These are phyloP conservation scores for Phytopythium boreale DNA, from an alignment of 352 stramenopile genomes.

Conservation along the genomic window DNA sequence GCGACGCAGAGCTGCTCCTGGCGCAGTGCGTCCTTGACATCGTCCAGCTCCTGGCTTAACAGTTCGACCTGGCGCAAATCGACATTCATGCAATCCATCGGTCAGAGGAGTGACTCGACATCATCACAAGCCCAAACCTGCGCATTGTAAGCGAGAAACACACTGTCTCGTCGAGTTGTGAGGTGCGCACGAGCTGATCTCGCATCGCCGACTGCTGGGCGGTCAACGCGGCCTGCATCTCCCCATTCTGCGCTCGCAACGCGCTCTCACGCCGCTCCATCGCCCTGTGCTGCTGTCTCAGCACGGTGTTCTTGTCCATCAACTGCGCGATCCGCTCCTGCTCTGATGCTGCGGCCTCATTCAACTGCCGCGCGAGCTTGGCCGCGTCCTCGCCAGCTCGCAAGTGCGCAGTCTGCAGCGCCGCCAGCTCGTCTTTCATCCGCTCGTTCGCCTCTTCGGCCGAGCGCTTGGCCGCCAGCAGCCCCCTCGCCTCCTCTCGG, in stretches of 20 bases:
- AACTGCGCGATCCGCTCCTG: slow-evolving; percentile 34
- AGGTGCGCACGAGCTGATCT: slow-evolving; percentile 9
- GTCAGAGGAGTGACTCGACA: not conserved
- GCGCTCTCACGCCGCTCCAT: slow-evolving; percentile 21
- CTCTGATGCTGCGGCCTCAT: not conserved
- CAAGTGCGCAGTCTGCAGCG: slow-evolving; percentile 7
- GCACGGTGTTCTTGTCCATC: slow-evolving; percentile 39
- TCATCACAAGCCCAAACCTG: not conserved
- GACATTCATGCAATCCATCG: not conserved
- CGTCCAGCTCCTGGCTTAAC: slow-evolving; percentile 29
- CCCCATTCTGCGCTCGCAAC: slow-evolving; percentile 17
- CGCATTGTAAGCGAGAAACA: not conserved
- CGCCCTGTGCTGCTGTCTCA: slow-evolving; percentile 26
- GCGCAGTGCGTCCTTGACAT: slow-evolving; percentile 28
- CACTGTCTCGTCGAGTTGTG: slow-evolving; percentile 24
- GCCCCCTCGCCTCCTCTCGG: slow-evolving; percentile 16
- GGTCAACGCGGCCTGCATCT: slow-evolving; percentile 12
- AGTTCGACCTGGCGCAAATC: slow-evolving; percentile 16
- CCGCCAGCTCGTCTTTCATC: slow-evolving; percentile 5
- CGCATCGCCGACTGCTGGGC: slow-evolving; percentile 10
- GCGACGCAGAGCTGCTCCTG: slow-evolving; percentile 30
- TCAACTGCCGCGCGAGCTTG: not conserved
- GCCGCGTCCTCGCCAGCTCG: slow-evolving; percentile 1
- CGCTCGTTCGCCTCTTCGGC: slow-evolving; percentile 26
- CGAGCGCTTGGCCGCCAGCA: slow-evolving; percentile 10